Conservation (phyloP, 495 filamentous ascomycete genomes). For the Penicillium desertorum region DNA sequence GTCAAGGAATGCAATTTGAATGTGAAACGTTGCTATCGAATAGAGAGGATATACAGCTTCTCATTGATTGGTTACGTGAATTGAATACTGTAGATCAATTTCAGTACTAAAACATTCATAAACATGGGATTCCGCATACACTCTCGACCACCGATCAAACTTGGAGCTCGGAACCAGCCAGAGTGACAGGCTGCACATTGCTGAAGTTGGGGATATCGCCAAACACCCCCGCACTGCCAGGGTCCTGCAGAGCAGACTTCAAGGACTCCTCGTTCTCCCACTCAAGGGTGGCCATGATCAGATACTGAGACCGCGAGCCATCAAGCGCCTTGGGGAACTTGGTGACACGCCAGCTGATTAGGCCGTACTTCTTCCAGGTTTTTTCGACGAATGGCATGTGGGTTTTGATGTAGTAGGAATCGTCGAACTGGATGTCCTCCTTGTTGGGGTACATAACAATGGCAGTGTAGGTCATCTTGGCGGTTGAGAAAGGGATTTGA, state of each 20-base stretch:
- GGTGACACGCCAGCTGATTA: constrained; percentile 23
- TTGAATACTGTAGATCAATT: background rate
- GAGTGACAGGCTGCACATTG: constrained; percentile 28
- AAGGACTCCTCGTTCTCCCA: constrained; percentile 27
- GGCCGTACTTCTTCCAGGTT: constrained; percentile 22
- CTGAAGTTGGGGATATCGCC: constrained; percentile 34
- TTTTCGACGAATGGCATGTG: constrained; percentile 31
- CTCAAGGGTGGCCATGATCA: constrained; percentile 22
- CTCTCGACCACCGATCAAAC: too few relatives aligned
- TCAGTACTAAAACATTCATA: background rate
- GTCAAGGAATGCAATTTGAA: too few relatives aligned
- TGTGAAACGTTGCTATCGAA: background rate
- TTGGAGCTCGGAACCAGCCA: constrained; percentile 18
- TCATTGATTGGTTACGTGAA: background rate
- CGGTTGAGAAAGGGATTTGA: background rate
- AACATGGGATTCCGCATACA: background rate
- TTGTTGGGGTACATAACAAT: constrained; percentile 30
- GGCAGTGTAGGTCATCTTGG: constrained; percentile 23
- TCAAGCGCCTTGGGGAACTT: constrained; percentile 22
- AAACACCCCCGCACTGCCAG: constrained; percentile 18
- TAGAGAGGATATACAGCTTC: background rate
- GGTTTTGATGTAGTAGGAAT: constrained; percentile 28
- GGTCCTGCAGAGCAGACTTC: constrained; percentile 15
- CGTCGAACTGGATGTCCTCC: constrained; percentile 23
- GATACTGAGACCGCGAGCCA: constrained; percentile 21